Evolutionary conservation across 257 asterid genomes (phyloP).

Genomic region (Penstemon davidsonii): DNA sequence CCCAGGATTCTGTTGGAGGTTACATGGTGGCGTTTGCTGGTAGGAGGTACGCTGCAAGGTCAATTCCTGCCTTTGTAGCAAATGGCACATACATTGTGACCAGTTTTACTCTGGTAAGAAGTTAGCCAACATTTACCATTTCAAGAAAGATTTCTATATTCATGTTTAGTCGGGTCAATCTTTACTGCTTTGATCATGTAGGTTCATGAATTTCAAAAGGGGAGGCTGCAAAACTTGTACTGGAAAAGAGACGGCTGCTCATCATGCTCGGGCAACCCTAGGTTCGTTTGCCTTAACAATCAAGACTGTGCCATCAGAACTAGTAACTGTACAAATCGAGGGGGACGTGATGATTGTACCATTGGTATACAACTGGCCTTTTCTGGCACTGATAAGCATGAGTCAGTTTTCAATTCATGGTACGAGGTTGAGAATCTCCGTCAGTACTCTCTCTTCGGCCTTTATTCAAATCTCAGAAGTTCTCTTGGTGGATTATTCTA

Average conservation of each 20-base stretch:
- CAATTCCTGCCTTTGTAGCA: slow-evolving; percentile 64
- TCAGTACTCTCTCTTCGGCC: slow-evolving; percentile 81
- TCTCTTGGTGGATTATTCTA: slow-evolving; percentile 61
- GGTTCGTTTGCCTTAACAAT: slow-evolving; percentile 72
- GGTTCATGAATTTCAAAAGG: slow-evolving; percentile 90
- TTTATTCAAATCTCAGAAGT: slow-evolving; percentile 72
- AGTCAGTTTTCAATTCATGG: slow-evolving; percentile 89
- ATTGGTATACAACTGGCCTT: slow-evolving; percentile 84
- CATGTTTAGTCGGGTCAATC: slow-evolving; percentile 7
- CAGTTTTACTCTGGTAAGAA: slow-evolving; percentile 90
- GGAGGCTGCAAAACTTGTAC: slow-evolving; percentile 85
- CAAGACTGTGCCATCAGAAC: slow-evolving; percentile 91
- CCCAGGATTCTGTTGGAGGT: slow-evolving; percentile 81
- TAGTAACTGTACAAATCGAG: slow-evolving; percentile 63
- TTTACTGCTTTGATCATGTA: slow-evolving; percentile 23
- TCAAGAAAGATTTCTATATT: not conserved
- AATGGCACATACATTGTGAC: slow-evolving; percentile 64
- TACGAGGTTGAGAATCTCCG: slow-evolving; percentile 90
- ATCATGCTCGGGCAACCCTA: slow-evolving; percentile 60
- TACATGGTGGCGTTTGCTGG: slow-evolving; percentile 99
- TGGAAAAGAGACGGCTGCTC: slow-evolving; percentile 94
- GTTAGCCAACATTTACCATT: not conserved
- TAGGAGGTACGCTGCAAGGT: slow-evolving; percentile 85
- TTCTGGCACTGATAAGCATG: slow-evolving; percentile 93
- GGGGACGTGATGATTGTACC: slow-evolving; percentile 88